These are phyloP conservation scores for Aspergillus versicolor DNA, from an alignment of 2,329 filamentous ascomycete species.

Conservation along the genomic window DNA sequence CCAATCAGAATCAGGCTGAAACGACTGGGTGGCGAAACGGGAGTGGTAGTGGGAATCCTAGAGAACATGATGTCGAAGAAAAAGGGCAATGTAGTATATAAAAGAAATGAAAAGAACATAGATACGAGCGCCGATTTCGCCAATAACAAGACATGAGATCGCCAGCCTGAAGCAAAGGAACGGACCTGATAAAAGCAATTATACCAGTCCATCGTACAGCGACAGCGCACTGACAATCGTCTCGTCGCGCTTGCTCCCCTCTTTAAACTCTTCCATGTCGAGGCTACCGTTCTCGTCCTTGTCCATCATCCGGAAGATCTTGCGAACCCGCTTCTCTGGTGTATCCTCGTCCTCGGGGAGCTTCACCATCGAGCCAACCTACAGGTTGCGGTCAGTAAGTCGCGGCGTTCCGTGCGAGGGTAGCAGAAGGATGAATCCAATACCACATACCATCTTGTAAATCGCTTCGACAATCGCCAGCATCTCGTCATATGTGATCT, in stretches of 20 bases:
- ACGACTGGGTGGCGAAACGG: conserved; percentile 11
- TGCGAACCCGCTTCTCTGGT: conserved; percentile 93
- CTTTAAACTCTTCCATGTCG: conserved; percentile 98
- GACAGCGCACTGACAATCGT: conserved; percentile 97
- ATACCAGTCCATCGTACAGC: conserved; percentile 93
- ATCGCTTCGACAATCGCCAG: conserved; percentile 97
- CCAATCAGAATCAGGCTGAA: conserved; percentile 7
- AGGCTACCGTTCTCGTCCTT: conserved; percentile 98
- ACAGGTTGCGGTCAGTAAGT: conserved; percentile 12
- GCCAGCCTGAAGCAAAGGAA: conserved; percentile 7
- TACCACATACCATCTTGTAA: conserved; percentile 86
- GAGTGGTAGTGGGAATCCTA: conserved; percentile 20
- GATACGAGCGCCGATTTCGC: conserved; percentile 17
- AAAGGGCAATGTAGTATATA: conserved; percentile 8
- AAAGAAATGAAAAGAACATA: conserved; percentile 6
- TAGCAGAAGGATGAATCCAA: not conserved
- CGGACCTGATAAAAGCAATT: conserved; percentile 13
- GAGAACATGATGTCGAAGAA: not conserved
- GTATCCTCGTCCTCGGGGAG: conserved; percentile 98
- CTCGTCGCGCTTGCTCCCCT: conserved; percentile 97
- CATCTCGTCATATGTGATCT: conserved; percentile 99
- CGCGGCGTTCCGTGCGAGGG: not conserved
- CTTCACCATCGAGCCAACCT: conserved; percentile 99
- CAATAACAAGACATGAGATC: conserved; percentile 6
- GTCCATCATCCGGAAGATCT: conserved; percentile 99